Evolutionary conservation across 352 stramenopile genomes (phyloP), one percentile per base, ranked within the genome.

Genomic region (Phytophthora fragariaefolia): DNA sequence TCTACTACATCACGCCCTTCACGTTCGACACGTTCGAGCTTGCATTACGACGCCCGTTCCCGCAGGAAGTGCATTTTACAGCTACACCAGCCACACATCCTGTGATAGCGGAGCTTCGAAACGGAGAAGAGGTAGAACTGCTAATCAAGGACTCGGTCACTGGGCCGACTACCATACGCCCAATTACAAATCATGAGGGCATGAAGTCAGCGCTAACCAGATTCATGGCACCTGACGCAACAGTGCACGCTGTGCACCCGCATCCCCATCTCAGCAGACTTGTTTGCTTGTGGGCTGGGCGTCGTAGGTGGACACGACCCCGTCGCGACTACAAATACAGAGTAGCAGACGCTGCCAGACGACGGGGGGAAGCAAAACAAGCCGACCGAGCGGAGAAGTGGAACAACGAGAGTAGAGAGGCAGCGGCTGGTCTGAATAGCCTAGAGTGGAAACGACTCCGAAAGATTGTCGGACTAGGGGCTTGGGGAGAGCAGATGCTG

Each of bases 401-500:
- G 26, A 40, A 6, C 4, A 0, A 26, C 2, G 24, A 34, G 8
- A 54, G 47, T 18, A 6, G 4, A 12, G 24, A 5, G 7, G 47
- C 47, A 12, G 26, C 13, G 20, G 13, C 7, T 23, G 47, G 47
- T 8, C 27, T 54, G 24, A 4, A 24, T 13, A 4, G 4, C 3
- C n/a, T 70, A 2, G 70, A 48, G 12, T 58, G 51, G 51, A 47
- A 34, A 20, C 4, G 12, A 34, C 23, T 40, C 2, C 5, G 51
- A 26, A 7, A 22, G 2, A 38, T 49, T 34, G 17, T 34, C 9
- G 46, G 46, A 32, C 20, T 52, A 9, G 46, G 24, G 6, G 22
- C 51, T 6, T 59, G 52, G 52, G 52, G 52, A n/a, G 52, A 59
- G 22, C 36, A 50, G 15, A 38, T 59, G 6, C 15, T 59, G 1